phyloP scores from a whole-genome alignment of 495 filamentous ascomycete genomes.

The Penicillium turbatum region DNA sequence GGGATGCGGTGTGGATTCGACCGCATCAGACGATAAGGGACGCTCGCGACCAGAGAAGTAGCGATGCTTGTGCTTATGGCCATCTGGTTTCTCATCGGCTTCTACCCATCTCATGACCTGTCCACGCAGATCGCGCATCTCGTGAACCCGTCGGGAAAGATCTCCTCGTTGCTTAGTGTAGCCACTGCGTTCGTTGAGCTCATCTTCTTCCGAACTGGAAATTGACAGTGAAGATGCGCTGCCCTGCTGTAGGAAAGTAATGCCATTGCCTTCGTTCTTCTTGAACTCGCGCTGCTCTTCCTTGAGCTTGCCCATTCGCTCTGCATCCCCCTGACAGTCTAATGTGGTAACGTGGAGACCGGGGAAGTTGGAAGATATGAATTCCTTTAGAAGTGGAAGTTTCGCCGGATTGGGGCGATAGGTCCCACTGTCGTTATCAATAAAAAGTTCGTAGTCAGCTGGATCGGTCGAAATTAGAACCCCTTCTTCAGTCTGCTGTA shows the following conservation, averaged over 20 bases:
- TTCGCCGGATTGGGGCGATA: conserved; percentile 78
- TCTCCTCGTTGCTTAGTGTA: conserved; percentile 28
- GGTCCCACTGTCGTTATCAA: conserved; percentile 93
- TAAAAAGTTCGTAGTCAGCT: conserved; percentile 74
- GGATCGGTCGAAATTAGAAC: conserved; percentile 48
- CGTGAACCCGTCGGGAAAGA: conserved; percentile 30
- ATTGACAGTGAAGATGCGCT: conserved; percentile 51
- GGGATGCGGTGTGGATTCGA: not conserved
- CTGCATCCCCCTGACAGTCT: conserved; percentile 61
- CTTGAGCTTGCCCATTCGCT: conserved; percentile 58
- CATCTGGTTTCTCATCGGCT: conserved; percentile 24
- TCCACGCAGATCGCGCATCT: conserved; percentile 42
- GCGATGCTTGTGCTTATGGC: conserved; percentile 19
- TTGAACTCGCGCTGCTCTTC: conserved; percentile 56
- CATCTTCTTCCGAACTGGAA: conserved; percentile 72
- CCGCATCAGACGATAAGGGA: conserved; percentile 14
- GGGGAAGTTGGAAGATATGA: conserved; percentile 65
- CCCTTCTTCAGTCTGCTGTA: conserved; percentile 13
- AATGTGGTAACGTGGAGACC: conserved; percentile 67
- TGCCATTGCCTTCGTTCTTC: conserved; percentile 57
- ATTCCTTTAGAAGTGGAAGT: conserved; percentile 63
- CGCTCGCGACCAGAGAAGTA: conserved; percentile 18
- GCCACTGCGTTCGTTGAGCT: conserved; percentile 55
- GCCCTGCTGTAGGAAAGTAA: conserved; percentile 63
- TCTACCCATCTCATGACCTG: conserved; percentile 42